A percentile compares a stretch with the other conserved stretches of the same genome.
These are phyloP conservation scores for Solanum habrochaites DNA, from an alignment of 257 asterid genomes.

Conservation along the genomic window DNA sequence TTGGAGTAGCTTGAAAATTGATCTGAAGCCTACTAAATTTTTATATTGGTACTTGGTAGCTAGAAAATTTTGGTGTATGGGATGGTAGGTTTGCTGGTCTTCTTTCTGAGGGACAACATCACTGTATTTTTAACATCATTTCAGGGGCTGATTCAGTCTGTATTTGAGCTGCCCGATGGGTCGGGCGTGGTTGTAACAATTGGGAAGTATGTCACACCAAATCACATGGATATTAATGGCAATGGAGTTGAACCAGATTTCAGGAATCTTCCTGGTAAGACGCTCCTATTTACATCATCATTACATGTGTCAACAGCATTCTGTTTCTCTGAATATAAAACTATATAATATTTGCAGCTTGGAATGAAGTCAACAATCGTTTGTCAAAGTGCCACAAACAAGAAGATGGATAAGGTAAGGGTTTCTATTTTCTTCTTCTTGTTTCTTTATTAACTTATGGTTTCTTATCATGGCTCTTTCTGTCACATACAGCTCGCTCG, in stretches of 20 bases:
- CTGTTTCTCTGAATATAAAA: neutral
- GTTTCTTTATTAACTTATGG: neutral
- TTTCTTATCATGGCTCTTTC: neutral
- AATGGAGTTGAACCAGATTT: conserved; percentile 94
- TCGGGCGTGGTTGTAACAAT: conserved; percentile 91
- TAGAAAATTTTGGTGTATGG: neutral
- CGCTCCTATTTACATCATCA: neutral
- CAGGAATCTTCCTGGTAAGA: conserved; percentile 65
- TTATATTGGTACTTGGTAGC: neutral
- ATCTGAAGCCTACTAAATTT: neutral
- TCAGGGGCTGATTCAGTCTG: conserved; percentile 96
- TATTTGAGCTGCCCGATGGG: conserved; percentile 91
- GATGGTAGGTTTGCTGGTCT: neutral
- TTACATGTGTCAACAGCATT: neutral
- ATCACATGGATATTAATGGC: conserved; percentile 77
- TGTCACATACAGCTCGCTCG: neutral
- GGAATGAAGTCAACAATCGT: conserved; percentile 58
- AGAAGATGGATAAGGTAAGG: conserved; percentile 27
- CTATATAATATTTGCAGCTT: conserved; percentile 36
- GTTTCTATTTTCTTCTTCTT: neutral
- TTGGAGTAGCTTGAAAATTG: neutral
- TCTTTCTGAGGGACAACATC: neutral
- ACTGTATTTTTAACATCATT: neutral
- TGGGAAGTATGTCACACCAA: conserved; percentile 93
- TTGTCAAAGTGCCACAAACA: conserved; percentile 64